Conservation (phyloP, 2,329 filamentous ascomycete species). For the Stemphylium lycopersici region DNA sequence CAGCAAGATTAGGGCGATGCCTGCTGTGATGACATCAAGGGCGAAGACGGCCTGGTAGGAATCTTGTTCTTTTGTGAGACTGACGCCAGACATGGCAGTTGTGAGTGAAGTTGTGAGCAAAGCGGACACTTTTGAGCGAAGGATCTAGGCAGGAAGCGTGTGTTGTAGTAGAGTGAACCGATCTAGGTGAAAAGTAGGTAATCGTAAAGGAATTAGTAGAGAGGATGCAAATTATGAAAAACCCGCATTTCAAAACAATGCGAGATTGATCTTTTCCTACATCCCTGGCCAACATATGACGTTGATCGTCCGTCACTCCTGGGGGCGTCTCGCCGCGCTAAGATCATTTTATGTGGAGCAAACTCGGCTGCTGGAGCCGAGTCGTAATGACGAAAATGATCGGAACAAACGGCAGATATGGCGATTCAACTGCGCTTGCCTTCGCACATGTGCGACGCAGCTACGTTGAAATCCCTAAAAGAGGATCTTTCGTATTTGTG, state of each 20-base stretch:
- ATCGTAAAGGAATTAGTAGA: background rate
- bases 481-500: too few species aligned
- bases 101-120: too few species aligned
- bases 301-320: background rate
- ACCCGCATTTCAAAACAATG: background rate
- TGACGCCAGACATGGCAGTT: slow-evolving; percentile 2
- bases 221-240: background rate
- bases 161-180: too few species aligned
- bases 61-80: slow-evolving; percentile 1
- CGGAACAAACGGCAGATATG: slow-evolving; percentile 3
- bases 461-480: too few species aligned
- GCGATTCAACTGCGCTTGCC: background rate
- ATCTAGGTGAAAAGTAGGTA: too few species aligned
- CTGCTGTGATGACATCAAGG: slow-evolving; percentile 7
- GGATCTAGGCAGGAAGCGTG: too few species aligned
- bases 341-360: background rate
- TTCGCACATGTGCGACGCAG: too few species aligned
- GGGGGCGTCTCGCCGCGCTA: background rate
- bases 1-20: slow-evolving; percentile 1
- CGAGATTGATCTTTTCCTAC: background rate
- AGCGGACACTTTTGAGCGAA: background rate
- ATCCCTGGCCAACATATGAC: background rate
- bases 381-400: background rate
- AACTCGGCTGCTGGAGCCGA: background rate
- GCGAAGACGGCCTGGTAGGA: slow-evolving; percentile 11